Conservation (phyloP, 179 eudicot species). For the Corrigiola litoralis region DNA sequence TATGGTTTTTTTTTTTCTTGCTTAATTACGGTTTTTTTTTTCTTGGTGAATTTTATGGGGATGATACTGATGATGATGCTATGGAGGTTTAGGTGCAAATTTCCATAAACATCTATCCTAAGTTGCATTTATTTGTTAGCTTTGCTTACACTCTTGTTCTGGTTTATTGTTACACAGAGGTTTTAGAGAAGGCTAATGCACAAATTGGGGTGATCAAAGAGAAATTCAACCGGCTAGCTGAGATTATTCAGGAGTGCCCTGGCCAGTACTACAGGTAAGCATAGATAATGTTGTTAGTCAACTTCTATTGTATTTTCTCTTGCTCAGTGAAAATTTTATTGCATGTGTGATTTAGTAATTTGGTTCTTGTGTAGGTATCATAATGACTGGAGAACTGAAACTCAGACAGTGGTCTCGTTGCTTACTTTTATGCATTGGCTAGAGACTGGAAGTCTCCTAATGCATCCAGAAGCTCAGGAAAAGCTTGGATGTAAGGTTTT, state of each 20-base stretch:
- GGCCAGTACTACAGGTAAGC: constrained; percentile 88
- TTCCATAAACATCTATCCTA: neutral
- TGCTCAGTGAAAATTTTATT: neutral
- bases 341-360: neutral
- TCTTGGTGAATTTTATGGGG: too few species aligned
- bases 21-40: too few species aligned
- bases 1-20: too few species aligned
- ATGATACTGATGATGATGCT: too few species aligned
- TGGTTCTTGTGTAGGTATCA: constrained; percentile 52
- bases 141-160: neutral
- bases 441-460: constrained; percentile 79
- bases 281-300: neutral
- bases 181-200: constrained; percentile 68
- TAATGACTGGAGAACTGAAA: constrained; percentile 91
- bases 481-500: constrained; percentile 73
- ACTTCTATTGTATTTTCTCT: neutral
- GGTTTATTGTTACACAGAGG: constrained; percentile 40
- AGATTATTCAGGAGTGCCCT: constrained; percentile 65
- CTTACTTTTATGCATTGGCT: constrained; percentile 94
- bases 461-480: constrained; percentile 82
- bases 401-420: constrained; percentile 74
- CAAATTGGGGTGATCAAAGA: constrained; percentile 63
- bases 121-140: neutral
- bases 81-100: too few species aligned
- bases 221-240: constrained; percentile 59